These are phyloP conservation scores for Wallacemonas sp. DNA, from an alignment of 208 protist species.

Conservation along the genomic window DNA sequence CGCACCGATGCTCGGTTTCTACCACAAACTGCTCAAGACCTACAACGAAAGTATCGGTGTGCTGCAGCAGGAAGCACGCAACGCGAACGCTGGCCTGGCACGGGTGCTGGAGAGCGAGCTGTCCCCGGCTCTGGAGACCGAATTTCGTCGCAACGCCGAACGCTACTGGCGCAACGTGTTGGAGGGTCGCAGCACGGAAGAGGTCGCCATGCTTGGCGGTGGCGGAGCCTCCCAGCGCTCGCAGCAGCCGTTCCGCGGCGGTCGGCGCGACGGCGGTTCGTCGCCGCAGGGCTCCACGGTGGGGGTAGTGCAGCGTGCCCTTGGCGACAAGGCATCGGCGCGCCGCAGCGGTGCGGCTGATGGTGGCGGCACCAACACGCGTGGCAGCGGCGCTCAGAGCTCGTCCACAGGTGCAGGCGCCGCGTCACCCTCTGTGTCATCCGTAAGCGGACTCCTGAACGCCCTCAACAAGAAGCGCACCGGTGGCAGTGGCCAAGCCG, in stretches of 20 bases:
- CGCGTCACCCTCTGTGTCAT: not conserved
- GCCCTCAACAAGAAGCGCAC: constrained; percentile 9
- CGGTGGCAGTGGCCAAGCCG: not conserved
- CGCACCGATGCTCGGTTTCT: constrained; percentile 78
- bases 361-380: not conserved
- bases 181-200: constrained; percentile 60
- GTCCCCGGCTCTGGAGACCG: constrained; percentile 60
- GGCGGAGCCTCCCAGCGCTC: too few species aligned
- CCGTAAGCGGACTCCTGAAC: constrained; percentile 1
- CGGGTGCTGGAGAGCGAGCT: constrained; percentile 59
- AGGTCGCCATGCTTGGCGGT: constrained; percentile 13
- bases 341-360: too few species aligned
- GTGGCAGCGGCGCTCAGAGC: not conserved
- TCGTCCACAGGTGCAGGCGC: too few species aligned
- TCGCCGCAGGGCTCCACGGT: not conserved
- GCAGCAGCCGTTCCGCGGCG: too few species aligned
- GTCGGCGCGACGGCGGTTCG: not conserved
- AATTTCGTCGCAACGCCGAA: constrained; percentile 86
- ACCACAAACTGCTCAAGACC: constrained; percentile 42
- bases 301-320: not conserved
- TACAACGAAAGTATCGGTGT: constrained; percentile 35
- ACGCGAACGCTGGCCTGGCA: constrained; percentile 37
- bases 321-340: not conserved
- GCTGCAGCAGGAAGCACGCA: constrained; percentile 41
- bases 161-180: constrained; percentile 86